Base-by-base conservation (phyloP, 208 protist species). In the Naegleria lovaniensis region DNA sequence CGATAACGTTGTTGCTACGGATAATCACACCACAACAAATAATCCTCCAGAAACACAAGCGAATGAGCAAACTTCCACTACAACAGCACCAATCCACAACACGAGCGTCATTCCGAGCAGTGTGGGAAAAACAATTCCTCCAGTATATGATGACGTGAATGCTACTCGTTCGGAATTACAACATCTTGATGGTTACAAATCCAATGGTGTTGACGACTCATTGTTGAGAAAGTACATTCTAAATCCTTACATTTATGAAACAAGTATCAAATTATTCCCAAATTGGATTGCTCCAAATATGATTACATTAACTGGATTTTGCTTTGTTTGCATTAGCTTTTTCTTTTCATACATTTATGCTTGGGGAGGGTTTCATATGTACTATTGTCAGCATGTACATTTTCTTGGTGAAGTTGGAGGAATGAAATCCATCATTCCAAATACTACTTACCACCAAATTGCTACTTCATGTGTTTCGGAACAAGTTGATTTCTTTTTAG, bases 271-370 rank as follows among this genome's bases (percentile, higher is more conserved):
- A 39, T 48, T 88, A 29, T 29, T 88, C 11, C 85, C 85, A 58
- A 88, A 58, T 9, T 58, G 25, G 41, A 88, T 88, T 36, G 85
- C 85, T 15, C 85, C 85, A 58, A 88, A 88, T 58, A 58, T 88
- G 39, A 58, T 88, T 2, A 88, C 85, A 6, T 58, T 88, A 36
- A 58, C 40, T 51, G 85, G 85, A 19, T 88, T 58, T 58, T 58
- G 25, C n/a, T 58, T 88, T 29, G 55, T 88, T 11, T 25, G 11
- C 11, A 29, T 88, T 0, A 40, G n/a, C 9, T 51, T 58, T 36
- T 19, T 58, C 38, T 29, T 88, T 13, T 39, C 22, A 5, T 48
- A 48, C 38, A 58, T 88, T 39, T 39, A 88, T 88, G 9, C 83
- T 51, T 36, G 55, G 55, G 55, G 55, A 67, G 55, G 55, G 3